Evolutionary conservation across 1,284 basidiomycete genomes (phyloP).

Genomic region (Puccinia sorghi): DNA sequence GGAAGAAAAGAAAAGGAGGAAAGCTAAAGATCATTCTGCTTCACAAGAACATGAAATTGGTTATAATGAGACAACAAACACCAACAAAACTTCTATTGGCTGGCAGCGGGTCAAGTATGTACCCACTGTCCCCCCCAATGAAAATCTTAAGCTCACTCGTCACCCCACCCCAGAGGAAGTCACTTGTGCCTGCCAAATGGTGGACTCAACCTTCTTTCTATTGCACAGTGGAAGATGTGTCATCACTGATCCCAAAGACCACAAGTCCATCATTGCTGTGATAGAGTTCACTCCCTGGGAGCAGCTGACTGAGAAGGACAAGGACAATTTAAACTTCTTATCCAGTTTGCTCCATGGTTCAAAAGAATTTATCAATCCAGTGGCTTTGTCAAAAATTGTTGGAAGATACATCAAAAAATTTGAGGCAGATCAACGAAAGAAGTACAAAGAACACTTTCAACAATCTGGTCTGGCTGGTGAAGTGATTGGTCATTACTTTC

Average conservation of each 20-base stretch:
- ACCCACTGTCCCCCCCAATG: neutral
- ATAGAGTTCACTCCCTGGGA: neutral
- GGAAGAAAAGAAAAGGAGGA: no score
- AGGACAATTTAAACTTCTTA: neutral
- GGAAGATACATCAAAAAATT: neutral
- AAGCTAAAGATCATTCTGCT: no score
- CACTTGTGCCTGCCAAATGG: neutral
- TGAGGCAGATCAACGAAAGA: no score
- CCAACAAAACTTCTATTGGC: neutral
- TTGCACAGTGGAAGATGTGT: neutral
- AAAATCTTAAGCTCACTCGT: neutral
- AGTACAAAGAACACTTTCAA: no score
- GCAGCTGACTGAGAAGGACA: neutral
- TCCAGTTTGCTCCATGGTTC: neutral
- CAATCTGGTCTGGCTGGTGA: no score
- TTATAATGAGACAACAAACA: no score
- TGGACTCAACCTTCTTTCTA: neutral
- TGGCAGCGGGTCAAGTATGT: neutral
- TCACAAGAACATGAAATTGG: no score
- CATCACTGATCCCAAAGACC: neutral
- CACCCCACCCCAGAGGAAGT: neutral
- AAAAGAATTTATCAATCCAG: neutral
- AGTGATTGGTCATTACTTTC: no score
- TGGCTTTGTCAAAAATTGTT: neutral
- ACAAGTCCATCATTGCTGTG: neutral